Base-by-base conservation (phyloP, 2,329 filamentous ascomycete genomes). In the Monosporascus sp. region DNA sequence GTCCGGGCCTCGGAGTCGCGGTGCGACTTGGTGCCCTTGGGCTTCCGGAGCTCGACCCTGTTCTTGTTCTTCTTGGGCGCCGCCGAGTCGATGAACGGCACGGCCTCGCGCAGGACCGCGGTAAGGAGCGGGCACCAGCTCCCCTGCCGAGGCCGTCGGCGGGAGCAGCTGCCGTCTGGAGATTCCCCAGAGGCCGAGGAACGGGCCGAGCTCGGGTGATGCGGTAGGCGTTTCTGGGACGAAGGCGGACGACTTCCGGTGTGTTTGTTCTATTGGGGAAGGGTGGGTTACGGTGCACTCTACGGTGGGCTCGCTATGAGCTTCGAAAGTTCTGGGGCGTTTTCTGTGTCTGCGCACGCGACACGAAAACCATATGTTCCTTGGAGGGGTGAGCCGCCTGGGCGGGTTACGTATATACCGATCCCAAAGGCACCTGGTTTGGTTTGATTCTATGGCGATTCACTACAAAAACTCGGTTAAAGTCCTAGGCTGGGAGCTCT, bases 61-160 rank as follows among this genome's bases (percentile, higher is more conserved):
- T 55, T 50, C 26, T 63, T 71, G 36, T 63, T 48, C 26, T 59
- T 38, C 59, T 70, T 71, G 17, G 79, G 75, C 7, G 82, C 75
- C 36, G 82, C 76, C 9, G 73, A 72, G 61, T 78, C 76, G 64
- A 86, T 75, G 65, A 88, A 86, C 1, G 76, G 73, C 27, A 82
- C 67, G 22, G 81, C 79, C 65, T 88, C 85, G n/a, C 70, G 64
- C 34, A 88, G 72, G 24, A 85, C 71, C 6, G 74, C 66, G 9
- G 69, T 66, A 54, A 87, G 66, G 57, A 88, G 79, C n/a, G 6
- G 74, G 70, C 22, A 69, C 65, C 17, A 87, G 70, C 37, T 77
- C 73, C 27, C 76, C 71, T 4, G 67, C 53, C 2, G 69, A 62
- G 5, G 74, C 72, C 16, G 66, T 62, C 37, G 71, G 54, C 27